phyloP scores from a whole-genome alignment of 1,139 yeast species.

The Suhomyces yuchorum region DNA sequence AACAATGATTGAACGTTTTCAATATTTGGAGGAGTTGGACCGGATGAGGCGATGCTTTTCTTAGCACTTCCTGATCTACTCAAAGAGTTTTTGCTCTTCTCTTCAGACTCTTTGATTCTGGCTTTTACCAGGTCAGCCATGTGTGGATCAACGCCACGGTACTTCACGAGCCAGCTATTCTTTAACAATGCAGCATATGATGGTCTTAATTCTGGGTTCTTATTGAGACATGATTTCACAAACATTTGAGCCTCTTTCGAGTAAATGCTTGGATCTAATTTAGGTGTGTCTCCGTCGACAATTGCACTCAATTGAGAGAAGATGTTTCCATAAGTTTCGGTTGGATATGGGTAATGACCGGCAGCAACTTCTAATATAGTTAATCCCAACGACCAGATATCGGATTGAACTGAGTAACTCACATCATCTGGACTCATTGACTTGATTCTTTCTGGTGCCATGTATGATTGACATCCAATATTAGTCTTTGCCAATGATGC shows the following conservation, averaged over 20 bases:
- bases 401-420: slow-evolving; percentile 91
- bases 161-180: slow-evolving; percentile 79
- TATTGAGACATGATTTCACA: slow-evolving; percentile 77
- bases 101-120: slow-evolving; percentile 35
- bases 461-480: slow-evolving; percentile 96
- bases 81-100: slow-evolving; percentile 20
- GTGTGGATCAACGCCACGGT: slow-evolving; percentile 44
- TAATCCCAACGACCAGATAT: slow-evolving; percentile 93
- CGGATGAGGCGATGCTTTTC: slow-evolving; percentile 7
- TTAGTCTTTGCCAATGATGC: slow-evolving; percentile 95
- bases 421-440: slow-evolving; percentile 58
- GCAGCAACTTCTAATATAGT: slow-evolving; percentile 86
- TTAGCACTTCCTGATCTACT: slow-evolving; percentile 17
- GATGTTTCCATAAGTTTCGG: slow-evolving; percentile 86
- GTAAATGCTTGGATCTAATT: slow-evolving; percentile 53
- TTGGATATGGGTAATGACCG: slow-evolving; percentile 93
- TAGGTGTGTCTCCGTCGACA: slow-evolving; percentile 95
- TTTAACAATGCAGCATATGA: slow-evolving; percentile 69
- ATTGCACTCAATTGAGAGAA: slow-evolving; percentile 93
- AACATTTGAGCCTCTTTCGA: slow-evolving; percentile 80
- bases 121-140: slow-evolving; percentile 43
- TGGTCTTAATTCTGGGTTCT: slow-evolving; percentile 83
- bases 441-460: slow-evolving; percentile 98
- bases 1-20: slow-evolving; percentile 42
- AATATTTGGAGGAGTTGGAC: slow-evolving; percentile 19